Percentiles rank a stretch among this genome's conserved stretches.
Evolutionary conservation across 2,329 filamentous ascomycete genomes (phyloP).

Genomic region (Fusarium siculi): DNA sequence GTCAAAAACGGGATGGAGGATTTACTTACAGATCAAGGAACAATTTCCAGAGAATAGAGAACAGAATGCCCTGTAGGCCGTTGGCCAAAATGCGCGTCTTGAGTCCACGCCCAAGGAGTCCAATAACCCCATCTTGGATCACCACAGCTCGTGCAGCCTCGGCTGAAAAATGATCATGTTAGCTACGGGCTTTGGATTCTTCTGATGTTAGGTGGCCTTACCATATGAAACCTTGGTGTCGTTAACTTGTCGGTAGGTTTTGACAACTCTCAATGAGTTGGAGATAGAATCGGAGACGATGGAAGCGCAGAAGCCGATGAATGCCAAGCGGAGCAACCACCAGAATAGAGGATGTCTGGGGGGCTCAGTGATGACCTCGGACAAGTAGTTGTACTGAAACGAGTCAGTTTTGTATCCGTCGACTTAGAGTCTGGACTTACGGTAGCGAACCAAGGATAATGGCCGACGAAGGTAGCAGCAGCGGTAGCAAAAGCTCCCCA

Average conservation of each 20-base stretch:
- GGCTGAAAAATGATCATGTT: constrained; percentile 37
- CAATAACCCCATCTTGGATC: constrained; percentile 53
- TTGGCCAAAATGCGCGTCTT: constrained; percentile 61
- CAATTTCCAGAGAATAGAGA: constrained; percentile 61
- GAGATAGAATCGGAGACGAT: constrained; percentile 59
- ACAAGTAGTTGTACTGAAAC: constrained; percentile 56
- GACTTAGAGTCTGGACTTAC: constrained; percentile 36
- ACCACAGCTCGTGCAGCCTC: constrained; percentile 56
- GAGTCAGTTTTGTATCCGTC: background rate
- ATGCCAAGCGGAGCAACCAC: constrained; percentile 55
- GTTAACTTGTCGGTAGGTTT: constrained; percentile 62
- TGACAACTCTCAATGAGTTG: constrained; percentile 59
- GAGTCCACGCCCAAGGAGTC: constrained; percentile 58
- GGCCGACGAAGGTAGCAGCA: constrained; percentile 59
- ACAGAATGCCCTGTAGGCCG: constrained; percentile 58
- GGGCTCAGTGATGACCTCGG: constrained; percentile 53
- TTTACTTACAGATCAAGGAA: constrained; percentile 58
- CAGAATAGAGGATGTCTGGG: constrained; percentile 52
- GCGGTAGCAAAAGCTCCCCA: constrained; percentile 62
- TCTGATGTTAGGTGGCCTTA: constrained; percentile 30
- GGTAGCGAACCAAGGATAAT: constrained; percentile 63
- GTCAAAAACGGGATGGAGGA: accelerated
- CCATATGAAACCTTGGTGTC: constrained; percentile 59
- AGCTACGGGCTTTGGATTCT: background rate
- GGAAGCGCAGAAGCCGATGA: constrained; percentile 55